phyloP scores from a whole-genome alignment of 139 green algal species.

The Pycnococcus provasolii region DNA sequence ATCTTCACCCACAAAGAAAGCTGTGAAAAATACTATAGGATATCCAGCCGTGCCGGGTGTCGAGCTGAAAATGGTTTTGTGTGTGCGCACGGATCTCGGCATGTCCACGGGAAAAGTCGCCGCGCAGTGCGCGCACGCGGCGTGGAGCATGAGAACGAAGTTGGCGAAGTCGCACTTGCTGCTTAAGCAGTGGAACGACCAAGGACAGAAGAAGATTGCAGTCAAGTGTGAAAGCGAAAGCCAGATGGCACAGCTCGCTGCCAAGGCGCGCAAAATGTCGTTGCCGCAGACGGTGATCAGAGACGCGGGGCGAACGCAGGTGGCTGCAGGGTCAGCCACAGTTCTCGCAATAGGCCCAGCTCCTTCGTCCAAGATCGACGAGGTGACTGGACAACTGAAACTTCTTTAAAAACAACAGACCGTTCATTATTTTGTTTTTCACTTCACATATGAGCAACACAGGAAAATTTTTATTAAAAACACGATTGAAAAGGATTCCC shows the following conservation, averaged over 20 bases:
- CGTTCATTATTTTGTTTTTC: no score
- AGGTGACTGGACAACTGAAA: background rate
- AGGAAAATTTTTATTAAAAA: no score
- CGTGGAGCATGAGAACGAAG: constrained; percentile 40
- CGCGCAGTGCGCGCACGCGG: constrained; percentile 73
- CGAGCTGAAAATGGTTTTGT: constrained; percentile 8
- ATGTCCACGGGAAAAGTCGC: constrained; percentile 25
- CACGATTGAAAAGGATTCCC: no score
- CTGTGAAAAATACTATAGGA: no score
- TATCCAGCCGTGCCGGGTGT: no score
- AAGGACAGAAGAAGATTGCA: constrained; percentile 69
- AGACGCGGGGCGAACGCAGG: constrained; percentile 16
- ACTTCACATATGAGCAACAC: no score
- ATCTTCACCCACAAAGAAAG: no score
- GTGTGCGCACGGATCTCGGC: background rate
- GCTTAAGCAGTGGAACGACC: constrained; percentile 53
- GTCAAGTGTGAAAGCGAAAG: constrained; percentile 39
- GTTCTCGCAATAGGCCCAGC: constrained; percentile 15
- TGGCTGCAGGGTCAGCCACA: background rate
- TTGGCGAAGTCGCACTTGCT: constrained; percentile 16
- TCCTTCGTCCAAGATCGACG: background rate
- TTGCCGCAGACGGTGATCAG: background rate
- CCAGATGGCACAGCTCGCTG: constrained; percentile 29
- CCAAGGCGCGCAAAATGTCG: no score
- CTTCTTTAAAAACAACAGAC: constrained; percentile 1